phyloP scores from a whole-genome alignment of 768 basidiomycete genomes.

The Amylocystis lapponica region DNA sequence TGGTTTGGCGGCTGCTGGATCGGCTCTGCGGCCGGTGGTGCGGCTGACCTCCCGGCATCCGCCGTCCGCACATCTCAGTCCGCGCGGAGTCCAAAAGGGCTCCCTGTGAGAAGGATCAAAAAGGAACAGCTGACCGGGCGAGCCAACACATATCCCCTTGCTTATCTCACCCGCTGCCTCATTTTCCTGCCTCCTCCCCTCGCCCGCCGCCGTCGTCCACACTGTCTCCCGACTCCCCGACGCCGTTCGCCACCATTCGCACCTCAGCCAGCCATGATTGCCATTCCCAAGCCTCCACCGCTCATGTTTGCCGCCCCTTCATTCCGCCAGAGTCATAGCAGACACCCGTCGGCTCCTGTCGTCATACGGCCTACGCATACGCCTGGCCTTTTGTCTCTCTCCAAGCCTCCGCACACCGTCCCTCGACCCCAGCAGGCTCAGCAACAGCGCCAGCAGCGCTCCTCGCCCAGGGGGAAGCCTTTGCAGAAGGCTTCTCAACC shows the following conservation, averaged over 20 bases:
- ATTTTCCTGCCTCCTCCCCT: conserved; percentile 12
- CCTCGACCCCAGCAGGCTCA: conserved; percentile 34
- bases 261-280: conserved; percentile 32
- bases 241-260: conserved; percentile 11
- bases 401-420: conserved; percentile 41
- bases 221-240: conserved; percentile 17
- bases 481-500: conserved; percentile 23
- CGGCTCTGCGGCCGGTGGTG: too few species aligned
- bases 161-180: conserved; percentile 19
- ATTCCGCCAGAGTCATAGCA: conserved; percentile 39
- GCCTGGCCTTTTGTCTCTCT: conserved; percentile 67
- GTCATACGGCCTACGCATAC: conserved; percentile 68
- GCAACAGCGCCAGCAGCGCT: conserved; percentile 27
- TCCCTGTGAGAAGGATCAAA: conserved; percentile 3
- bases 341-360: conserved; percentile 66
- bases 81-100: too few species aligned
- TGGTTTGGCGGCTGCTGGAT: too few species aligned
- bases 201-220: conserved; percentile 18
- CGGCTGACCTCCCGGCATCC: too few species aligned
- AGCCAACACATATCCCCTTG: conserved; percentile 10
- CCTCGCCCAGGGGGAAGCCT: conserved; percentile 33
- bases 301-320: conserved; percentile 21
- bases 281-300: conserved; percentile 34
- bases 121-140: conserved; percentile 5
- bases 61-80: too few species aligned